Evolutionary conservation across 2,329 filamentous ascomycete species (phyloP).

Genomic region (Ascochyta pisi): DNA sequence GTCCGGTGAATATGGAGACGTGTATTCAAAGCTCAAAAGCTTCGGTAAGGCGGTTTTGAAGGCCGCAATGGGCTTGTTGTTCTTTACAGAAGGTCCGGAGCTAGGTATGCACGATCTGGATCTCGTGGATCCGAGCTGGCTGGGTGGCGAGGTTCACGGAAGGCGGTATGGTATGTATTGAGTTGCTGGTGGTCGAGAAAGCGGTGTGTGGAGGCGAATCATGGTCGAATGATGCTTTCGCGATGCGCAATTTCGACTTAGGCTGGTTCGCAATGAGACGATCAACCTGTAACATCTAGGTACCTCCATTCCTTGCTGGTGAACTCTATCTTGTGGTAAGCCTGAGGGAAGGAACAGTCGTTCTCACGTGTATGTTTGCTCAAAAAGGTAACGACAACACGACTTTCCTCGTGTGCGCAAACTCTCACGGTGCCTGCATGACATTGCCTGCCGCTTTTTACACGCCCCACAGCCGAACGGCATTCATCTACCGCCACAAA

Average conservation of each 20-base stretch:
- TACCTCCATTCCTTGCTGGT: not conserved
- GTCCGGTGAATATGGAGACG: slow-evolving; percentile 12
- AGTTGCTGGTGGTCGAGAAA: slow-evolving; percentile 3
- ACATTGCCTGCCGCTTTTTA: slow-evolving; percentile 1
- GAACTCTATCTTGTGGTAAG: not conserved
- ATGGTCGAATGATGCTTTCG: slow-evolving; percentile 4
- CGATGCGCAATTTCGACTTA: not conserved
- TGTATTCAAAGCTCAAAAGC: not conserved
- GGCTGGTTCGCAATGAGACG: not conserved
- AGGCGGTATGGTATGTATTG: slow-evolving; percentile 13
- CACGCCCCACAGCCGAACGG: not conserved
- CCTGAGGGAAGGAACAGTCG: slow-evolving; percentile 6
- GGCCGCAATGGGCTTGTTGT: not conserved
- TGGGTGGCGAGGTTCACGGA: slow-evolving; percentile 19
- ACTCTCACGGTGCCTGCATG: slow-evolving; percentile 5
- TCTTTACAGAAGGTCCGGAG: not conserved
- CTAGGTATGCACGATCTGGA: slow-evolving; percentile 4
- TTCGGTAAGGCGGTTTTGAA: slow-evolving; percentile 13
- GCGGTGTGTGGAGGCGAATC: slow-evolving; percentile 15
- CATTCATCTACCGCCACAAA: not conserved
- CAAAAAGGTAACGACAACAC: not conserved
- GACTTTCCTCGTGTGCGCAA: not conserved
- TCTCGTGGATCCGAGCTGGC: not conserved
- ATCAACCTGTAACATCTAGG: not conserved
- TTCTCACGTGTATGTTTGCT: slow-evolving; percentile 12